Evolutionary conservation across 495 filamentous ascomycete species (phyloP).

Genomic region (Aspergillus cavernicola): DNA sequence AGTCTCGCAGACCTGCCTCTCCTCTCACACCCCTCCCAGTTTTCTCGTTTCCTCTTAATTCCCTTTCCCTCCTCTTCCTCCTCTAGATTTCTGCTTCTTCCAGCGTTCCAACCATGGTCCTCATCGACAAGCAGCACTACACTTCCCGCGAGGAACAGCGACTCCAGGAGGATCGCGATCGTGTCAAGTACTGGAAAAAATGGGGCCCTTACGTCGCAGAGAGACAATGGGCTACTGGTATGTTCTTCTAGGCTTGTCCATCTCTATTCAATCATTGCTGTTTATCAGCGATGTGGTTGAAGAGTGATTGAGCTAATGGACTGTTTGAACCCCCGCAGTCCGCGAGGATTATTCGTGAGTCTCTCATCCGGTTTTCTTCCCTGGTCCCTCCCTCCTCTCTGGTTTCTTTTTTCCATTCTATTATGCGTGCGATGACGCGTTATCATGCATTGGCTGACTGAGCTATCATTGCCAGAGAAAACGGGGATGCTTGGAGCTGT

Average conservation of each 20-base stretch:
- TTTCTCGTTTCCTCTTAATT: constrained; percentile 8
- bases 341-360: constrained; percentile 91
- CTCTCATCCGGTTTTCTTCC: constrained; percentile 1
- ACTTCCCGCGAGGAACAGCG: constrained; percentile 84
- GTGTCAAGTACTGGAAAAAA: constrained; percentile 87
- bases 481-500: constrained; percentile 97
- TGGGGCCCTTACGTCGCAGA: constrained; percentile 69
- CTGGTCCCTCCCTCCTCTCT: background rate
- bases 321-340: constrained; percentile 49
- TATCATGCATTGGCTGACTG: background rate
- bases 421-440: background rate
- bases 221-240: constrained; percentile 87
- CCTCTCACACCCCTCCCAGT: background rate
- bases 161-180: constrained; percentile 76
- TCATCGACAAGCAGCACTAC: constrained; percentile 80
- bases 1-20: background rate
- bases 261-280: constrained; percentile 10
- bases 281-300: background rate
- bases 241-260: constrained; percentile 18
- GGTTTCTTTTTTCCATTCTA: background rate
- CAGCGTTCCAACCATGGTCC: constrained; percentile 60
- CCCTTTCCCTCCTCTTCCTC: constrained; percentile 4
- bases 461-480: constrained; percentile 37
- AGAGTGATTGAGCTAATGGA: constrained; percentile 21
- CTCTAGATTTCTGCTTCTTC: background rate